These are phyloP conservation scores for Solanum tarapatanum DNA, from an alignment of 257 asterid species.

Conservation along the genomic window DNA sequence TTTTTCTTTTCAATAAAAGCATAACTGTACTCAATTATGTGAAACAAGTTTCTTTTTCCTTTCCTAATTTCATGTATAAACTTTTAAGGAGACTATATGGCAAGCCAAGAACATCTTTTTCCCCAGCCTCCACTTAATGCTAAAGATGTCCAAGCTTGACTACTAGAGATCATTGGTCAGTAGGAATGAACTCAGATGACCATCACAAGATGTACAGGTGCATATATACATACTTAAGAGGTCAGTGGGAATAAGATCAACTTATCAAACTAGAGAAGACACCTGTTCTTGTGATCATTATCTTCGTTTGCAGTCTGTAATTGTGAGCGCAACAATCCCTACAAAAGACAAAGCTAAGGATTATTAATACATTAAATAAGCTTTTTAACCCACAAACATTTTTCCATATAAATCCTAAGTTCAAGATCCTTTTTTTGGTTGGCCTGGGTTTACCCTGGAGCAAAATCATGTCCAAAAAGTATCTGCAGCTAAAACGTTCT, in stretches of 20 bases:
- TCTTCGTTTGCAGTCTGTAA: slow-evolving; percentile 78
- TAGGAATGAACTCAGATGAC: neutral
- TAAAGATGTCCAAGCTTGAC: neutral
- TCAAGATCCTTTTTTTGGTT: neutral
- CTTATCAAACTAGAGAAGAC: neutral
- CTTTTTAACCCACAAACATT: neutral
- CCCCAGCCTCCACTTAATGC: neutral
- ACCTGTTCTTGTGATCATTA: slow-evolving; percentile 78
- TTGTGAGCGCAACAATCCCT: slow-evolving; percentile 85
- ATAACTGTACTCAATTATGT: neutral
- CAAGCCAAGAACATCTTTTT: neutral
- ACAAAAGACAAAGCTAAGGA: slow-evolving; percentile 6
- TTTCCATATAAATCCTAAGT: neutral
- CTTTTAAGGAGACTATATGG: neutral
- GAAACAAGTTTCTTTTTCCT: neutral
- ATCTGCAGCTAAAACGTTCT: neutral
- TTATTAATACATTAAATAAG: neutral
- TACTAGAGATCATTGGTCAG: neutral
- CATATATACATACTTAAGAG: neutral
- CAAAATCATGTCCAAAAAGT: neutral
- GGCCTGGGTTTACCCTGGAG: neutral
- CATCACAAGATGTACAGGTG: neutral
- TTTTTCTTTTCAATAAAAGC: neutral
- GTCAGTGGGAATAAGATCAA: neutral
- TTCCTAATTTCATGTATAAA: neutral